Evolutionary conservation across 139 green algal genomes (phyloP).

Genomic region (Chlamydomonas sp.): DNA sequence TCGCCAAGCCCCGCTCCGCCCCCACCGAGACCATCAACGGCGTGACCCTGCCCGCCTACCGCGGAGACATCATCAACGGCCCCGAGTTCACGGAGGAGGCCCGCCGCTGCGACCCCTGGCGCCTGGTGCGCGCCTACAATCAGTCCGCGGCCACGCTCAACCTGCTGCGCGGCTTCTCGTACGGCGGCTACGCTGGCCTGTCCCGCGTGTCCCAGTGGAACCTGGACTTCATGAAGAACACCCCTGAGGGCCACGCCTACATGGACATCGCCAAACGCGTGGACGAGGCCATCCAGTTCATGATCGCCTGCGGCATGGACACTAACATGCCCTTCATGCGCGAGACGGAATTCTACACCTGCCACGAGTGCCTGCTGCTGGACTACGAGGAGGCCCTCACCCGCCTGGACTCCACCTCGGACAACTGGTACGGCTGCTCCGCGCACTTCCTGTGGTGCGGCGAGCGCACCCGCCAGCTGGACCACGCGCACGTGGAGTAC

Average conservation of each 20-base stretch:
- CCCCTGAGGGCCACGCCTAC: constrained; percentile 87
- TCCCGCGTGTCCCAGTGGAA: constrained; percentile 95
- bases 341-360: constrained; percentile 97
- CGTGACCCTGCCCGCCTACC: constrained; percentile 73
- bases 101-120: constrained; percentile 87
- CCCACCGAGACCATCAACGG: constrained; percentile 62
- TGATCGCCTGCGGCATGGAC: constrained; percentile 92
- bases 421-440: constrained; percentile 90
- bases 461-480: constrained; percentile 97
- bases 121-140: constrained; percentile 94
- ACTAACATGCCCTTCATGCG: constrained; percentile 79
- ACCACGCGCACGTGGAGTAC: constrained; percentile 98
- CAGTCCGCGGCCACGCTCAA: constrained; percentile 98
- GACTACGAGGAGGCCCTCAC: constrained; percentile 98
- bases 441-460: constrained; percentile 99
- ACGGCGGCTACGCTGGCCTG: constrained; percentile 95
- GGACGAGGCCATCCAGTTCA: constrained; percentile 96
- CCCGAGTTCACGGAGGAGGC: constrained; percentile 90
- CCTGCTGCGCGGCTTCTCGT: constrained; percentile 95
- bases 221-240: constrained; percentile 98
- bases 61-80: constrained; percentile 99
- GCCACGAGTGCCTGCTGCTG: constrained; percentile 93
- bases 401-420: constrained; percentile 70
- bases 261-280: constrained; percentile 90
- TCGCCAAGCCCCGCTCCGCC: constrained; percentile 93